Evolutionary conservation across 2,329 filamentous ascomycete genomes (phyloP).

Genomic region (Neonectria hederae): DNA sequence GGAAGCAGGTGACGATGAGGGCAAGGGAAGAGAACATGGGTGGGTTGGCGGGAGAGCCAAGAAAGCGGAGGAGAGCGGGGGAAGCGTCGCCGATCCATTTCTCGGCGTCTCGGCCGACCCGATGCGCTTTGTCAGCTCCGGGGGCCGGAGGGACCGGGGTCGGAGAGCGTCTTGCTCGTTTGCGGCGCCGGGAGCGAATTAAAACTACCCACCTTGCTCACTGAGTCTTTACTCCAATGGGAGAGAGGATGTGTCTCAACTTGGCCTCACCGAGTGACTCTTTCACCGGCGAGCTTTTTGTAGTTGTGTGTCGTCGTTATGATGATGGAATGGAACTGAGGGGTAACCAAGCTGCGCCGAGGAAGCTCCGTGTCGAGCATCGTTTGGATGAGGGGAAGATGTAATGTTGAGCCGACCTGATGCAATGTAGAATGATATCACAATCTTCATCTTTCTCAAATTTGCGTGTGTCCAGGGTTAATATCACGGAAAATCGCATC

Average conservation of each 20-base stretch:
- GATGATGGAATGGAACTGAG: not conserved
- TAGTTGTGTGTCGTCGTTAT: not conserved
- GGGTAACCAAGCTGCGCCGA: not conserved
- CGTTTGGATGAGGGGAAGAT: not conserved
- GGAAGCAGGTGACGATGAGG: not conserved
- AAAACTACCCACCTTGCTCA: not conserved
- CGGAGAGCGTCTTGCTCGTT: not conserved
- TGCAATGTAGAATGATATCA: not conserved
- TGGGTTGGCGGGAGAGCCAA: not conserved
- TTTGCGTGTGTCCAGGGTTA: not conserved
- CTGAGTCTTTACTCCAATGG: not conserved
- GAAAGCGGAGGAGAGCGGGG: not conserved
- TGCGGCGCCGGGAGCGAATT: not conserved
- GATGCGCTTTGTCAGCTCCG: not conserved
- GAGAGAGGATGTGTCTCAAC: not conserved
- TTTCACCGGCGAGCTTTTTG: not conserved
- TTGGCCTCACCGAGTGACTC: not conserved
- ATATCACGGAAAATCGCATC: not conserved
- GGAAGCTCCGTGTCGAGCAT: constrained; percentile 3
- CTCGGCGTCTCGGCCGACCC: constrained; percentile 1
- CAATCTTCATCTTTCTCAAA: not conserved
- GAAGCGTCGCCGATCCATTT: not conserved
- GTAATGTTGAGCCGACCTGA: not conserved
- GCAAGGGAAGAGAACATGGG: not conserved
- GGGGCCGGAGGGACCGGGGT: not conserved